Percentiles rank a stretch among this genome's conserved stretches.
phyloP scores from a whole-genome alignment of 495 filamentous ascomycete species.

The Penicilliopsis zonata region DNA sequence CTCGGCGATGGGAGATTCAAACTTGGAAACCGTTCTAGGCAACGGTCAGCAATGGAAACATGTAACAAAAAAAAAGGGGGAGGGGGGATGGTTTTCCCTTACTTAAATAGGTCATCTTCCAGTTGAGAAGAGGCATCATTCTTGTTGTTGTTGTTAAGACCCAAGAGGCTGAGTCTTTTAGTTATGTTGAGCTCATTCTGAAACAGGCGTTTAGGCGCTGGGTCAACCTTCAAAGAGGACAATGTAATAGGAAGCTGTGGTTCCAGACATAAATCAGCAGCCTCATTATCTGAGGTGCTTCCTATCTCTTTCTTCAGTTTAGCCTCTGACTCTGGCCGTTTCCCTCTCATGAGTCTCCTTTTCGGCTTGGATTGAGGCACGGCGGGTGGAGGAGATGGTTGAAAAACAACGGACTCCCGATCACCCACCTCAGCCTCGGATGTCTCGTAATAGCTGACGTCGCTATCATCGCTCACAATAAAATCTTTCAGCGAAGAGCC shows the following conservation, averaged over 20 bases:
- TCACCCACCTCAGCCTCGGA: constrained; percentile 22
- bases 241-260: constrained; percentile 10
- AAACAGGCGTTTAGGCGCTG: constrained; percentile 10
- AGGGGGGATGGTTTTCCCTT: constrained; percentile 3
- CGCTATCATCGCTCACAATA: constrained; percentile 36
- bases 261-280: constrained; percentile 8
- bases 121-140: constrained; percentile 13
- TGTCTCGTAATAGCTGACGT: constrained; percentile 26
- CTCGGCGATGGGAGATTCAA: constrained; percentile 12
- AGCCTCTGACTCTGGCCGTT: constrained; percentile 12
- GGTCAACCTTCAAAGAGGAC: constrained; percentile 5
- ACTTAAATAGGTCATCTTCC: constrained; percentile 11
- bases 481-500: constrained; percentile 31
- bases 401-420: not conserved
- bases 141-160: constrained; percentile 16
- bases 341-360: constrained; percentile 25
- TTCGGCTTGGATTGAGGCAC: constrained; percentile 12
- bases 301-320: constrained; percentile 8
- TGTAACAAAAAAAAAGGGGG: not conserved
- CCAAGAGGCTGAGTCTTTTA: constrained; percentile 12
- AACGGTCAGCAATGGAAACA: constrained; percentile 7
- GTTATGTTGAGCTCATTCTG: constrained; percentile 14
- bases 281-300: constrained; percentile 5
- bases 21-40: constrained; percentile 8
- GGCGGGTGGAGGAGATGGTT: constrained; percentile 14